phyloP scores from a whole-genome alignment of 1,284 basidiomycete genomes.

The Puccinia sorghi region DNA sequence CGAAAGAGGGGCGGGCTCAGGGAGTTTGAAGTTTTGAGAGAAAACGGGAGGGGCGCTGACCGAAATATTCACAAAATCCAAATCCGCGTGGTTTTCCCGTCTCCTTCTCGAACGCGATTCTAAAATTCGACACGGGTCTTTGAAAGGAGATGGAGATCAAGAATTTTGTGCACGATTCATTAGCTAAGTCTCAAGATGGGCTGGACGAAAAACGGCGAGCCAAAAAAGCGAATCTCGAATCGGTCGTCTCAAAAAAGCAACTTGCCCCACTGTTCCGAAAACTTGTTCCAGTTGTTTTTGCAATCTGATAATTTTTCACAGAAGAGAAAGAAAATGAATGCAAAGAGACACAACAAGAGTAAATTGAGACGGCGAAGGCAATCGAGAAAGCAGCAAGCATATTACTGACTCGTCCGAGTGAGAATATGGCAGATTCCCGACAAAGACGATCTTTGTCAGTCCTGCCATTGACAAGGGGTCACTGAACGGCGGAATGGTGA shows the following conservation, averaged over 20 bases:
- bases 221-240: background rate
- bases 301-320: background rate
- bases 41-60: constrained; percentile 27
- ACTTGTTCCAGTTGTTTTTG: constrained; percentile 47
- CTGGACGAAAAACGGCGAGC: background rate
- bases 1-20: constrained; percentile 73
- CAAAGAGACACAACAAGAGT: background rate
- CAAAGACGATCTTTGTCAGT: constrained; percentile 47
- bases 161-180: background rate
- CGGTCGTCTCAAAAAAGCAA: background rate
- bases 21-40: background rate
- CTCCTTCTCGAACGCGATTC: constrained; percentile 48
- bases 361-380: background rate
- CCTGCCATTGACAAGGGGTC: constrained; percentile 41
- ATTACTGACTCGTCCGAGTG: constrained; percentile 44
- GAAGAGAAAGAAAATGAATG: background rate
- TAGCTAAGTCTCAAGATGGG: background rate
- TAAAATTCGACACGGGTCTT: constrained; percentile 41
- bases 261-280: constrained; percentile 42
- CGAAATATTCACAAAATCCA: constrained; percentile 49
- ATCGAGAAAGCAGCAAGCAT: background rate
- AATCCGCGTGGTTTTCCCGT: constrained; percentile 43
- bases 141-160: background rate
- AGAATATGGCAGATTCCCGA: constrained; percentile 47
- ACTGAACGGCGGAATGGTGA: constrained; percentile 30